Base-by-base conservation (phyloP, 1,139 yeast genomes). In the Hyphopichia wangnamkhiaoensis region DNA sequence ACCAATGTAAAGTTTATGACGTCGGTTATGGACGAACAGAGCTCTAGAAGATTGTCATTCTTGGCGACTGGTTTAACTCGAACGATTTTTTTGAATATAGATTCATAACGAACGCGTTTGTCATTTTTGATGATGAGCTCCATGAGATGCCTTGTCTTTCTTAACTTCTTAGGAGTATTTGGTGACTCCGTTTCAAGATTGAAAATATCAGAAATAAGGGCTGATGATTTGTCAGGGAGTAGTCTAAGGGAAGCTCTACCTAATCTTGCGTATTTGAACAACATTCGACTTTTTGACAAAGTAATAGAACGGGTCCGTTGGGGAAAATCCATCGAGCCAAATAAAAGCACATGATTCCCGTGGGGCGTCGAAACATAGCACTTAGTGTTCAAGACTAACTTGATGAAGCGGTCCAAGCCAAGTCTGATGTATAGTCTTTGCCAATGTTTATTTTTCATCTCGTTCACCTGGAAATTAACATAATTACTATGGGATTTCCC, bases 1-100 rank as follows among this genome's bases (percentile, higher is more conserved):
- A 66, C 52, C 2, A 72, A 48, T 1, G 76, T 52, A 45, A 79
- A 75, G 34, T 52, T 58, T 0, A 70, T 48, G 0, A 83, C 79
- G 0, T 44, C 33, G 10, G 48, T 9, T 21, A 35, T 23, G 4
- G 26, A 14, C 9, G 28, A 29, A 14, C 20, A 16, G 13, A 14
- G 32, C 25, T 27, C 26, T 15, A 35, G n/a, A 16, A 28, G 12
- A 19, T 29, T 30, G 16, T 13, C 16, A 4, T 14, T 14, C 12
- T n/a, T 10, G 9, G 12, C 2, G 17, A 9, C 5, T 5, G 14
- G 6, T 5, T 24, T 24, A n/a, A 6, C 29, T 26, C 28, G 15
- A 14, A 32, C 13, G 14, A 39, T 15, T 5, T 33, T 14, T 16
- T 19, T 18, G 19, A 37, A 40, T 4, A 40, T 23, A 14, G 35